Evolutionary conservation across 1,284 basidiomycete genomes (phyloP), one percentile per base, ranked within the genome.

Genomic region (Apiotrichum veenhuisii): DNA sequence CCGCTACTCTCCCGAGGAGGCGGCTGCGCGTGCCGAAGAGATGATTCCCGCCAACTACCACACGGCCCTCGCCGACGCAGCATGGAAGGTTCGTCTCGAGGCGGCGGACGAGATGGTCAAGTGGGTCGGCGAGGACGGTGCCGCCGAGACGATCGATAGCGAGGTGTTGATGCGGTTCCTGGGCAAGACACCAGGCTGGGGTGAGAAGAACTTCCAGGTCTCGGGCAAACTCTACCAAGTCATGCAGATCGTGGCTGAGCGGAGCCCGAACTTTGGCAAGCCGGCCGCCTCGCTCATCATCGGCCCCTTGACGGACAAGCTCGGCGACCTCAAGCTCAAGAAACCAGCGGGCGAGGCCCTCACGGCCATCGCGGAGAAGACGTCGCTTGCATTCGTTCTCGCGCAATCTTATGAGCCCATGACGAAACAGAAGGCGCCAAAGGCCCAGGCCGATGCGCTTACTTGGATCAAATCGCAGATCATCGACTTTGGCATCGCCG

Each of bases 171-270:
- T 98, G 18, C 84, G 95, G n/a, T 88, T 89, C 64, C 77, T 98
- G 52, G 86, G 85, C 25, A 98, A 96, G 81, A 93, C 89, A 68
- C 83, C 83, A 2, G 93, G 95, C 1, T 97, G 92, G 93, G 84
- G 83, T 41, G 96, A 99, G 78, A 98, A 97, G 82, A 99, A 98
- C 71, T 98, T 98, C 70, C 96, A 99, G 80, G 93, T 98, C 37
- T 92, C 89, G 5, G 80, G 85, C 15, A 95, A 93, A 77, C 75
- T 96, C 46, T 96, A 91, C 74, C 84, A 82, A 30, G 84, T 93
- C 49, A 82, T 95, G 62, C 79, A 76, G 41, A 71, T 85, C 20
- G 82, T 98, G 47, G 89, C 93, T 1, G 86, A 90, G 65, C 80
- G 82, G 36, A 90, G 86, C 62, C 85, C 91, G 1, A 84, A 85